These are phyloP conservation scores for Diaporthe destruens DNA, from an alignment of 2,329 filamentous ascomycete species.

Conservation along the genomic window DNA sequence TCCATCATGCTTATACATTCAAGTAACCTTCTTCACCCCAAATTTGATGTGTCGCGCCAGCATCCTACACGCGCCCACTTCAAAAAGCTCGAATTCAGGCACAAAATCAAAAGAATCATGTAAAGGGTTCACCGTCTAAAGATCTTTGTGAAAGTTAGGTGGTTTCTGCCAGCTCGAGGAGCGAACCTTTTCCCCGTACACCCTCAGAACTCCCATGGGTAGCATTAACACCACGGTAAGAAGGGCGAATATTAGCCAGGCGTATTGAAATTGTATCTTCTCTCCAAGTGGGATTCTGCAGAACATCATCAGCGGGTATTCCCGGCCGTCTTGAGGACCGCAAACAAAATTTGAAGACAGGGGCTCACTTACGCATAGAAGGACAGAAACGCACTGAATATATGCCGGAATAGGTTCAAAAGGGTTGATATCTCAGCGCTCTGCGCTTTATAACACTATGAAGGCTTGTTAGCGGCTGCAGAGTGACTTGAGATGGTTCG, in stretches of 20 bases:
- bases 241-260: conserved; percentile 48
- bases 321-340: neutral
- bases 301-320: neutral
- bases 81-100: no score
- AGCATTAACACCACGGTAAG: conserved; percentile 46
- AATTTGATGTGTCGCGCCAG: neutral
- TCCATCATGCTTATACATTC: neutral
- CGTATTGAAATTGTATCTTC: conserved; percentile 48
- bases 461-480: neutral
- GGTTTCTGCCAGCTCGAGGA: conserved; percentile 43
- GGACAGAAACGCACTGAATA: conserved; percentile 50
- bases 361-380: conserved; percentile 48
- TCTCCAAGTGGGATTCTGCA: conserved; percentile 46
- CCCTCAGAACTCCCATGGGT: conserved; percentile 45
- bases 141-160: conserved; percentile 43
- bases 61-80: no score
- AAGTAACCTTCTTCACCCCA: neutral
- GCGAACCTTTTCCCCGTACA: conserved; percentile 45
- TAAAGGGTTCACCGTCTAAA: neutral
- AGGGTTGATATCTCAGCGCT: conserved; percentile 51
- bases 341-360: neutral
- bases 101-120: neutral
- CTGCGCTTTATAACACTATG: conserved; percentile 51
- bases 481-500: no score
- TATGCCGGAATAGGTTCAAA: conserved; percentile 50